Evolutionary conservation across 805 yeast genomes (phyloP).

Genomic region (Ogataea salicorniae): DNA sequence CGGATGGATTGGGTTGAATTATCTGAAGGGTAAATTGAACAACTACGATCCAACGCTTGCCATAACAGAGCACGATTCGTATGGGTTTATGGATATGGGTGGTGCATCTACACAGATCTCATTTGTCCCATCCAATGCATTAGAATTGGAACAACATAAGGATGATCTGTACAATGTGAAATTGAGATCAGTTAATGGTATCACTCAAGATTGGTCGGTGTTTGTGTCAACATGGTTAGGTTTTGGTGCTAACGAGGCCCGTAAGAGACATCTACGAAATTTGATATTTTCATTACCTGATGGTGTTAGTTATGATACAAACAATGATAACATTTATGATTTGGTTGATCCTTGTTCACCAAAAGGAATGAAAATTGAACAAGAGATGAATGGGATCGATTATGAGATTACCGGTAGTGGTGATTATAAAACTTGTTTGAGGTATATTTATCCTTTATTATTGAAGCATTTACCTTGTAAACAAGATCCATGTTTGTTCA

Average conservation of each 20-base stretch:
- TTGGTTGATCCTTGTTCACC: conserved; percentile 81
- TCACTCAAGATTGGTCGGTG: conserved; percentile 69
- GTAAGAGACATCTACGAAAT: conserved; percentile 60
- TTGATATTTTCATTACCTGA: conserved; percentile 47
- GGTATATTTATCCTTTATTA: conserved; percentile 68
- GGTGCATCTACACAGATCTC: conserved; percentile 98
- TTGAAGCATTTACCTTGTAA: conserved; percentile 76
- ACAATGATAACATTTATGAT: conserved; percentile 42
- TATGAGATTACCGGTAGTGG: conserved; percentile 72
- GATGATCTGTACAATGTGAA: conserved; percentile 69
- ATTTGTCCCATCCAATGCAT: conserved; percentile 66
- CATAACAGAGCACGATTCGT: conserved; percentile 37
- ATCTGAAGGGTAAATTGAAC: conserved; percentile 63
- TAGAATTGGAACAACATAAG: conserved; percentile 57
- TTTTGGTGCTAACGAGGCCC: conserved; percentile 94
- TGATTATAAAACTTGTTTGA: conserved; percentile 66
- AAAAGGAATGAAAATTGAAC: conserved; percentile 45
- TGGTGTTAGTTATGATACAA: conserved; percentile 36
- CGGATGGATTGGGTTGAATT: conserved; percentile 93
- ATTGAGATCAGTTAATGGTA: conserved; percentile 67
- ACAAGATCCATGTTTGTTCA: conserved; percentile 87
- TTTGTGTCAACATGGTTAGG: conserved; percentile 97
- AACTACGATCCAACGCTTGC: conserved; percentile 33
- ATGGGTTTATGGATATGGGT: conserved; percentile 98
- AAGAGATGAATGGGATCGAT: conserved; percentile 40